phyloP scores from a whole-genome alignment of 257 asterid genomes.

The Gentiana straminea region DNA sequence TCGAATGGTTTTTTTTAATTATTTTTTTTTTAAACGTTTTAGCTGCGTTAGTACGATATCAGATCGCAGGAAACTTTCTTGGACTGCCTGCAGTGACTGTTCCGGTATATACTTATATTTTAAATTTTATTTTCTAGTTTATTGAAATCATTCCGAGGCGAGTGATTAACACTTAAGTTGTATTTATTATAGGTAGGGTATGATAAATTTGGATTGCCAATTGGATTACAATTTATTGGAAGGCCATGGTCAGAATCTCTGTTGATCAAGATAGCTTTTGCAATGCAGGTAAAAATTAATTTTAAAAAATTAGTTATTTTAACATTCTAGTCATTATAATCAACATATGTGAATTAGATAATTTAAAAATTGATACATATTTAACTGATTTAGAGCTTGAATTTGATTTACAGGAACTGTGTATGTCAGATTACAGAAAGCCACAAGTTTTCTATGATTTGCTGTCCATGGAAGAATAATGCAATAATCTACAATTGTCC shows the following conservation, averaged over 20 bases:
- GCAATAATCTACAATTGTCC: too few species aligned
- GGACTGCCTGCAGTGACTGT: slow-evolving; percentile 86
- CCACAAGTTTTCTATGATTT: slow-evolving; percentile 72
- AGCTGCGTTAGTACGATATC: slow-evolving; percentile 89
- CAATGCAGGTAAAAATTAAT: slow-evolving; percentile 51
- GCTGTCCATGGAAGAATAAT: slow-evolving; percentile 27
- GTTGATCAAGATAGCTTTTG: slow-evolving; percentile 62
- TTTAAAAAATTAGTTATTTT: neutral
- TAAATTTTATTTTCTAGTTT: neutral
- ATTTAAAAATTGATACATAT: too few species aligned
- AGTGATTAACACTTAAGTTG: neutral
- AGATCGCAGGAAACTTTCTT: slow-evolving; percentile 79
- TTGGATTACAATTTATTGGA: slow-evolving; percentile 90
- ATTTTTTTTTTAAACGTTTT: slow-evolving; percentile 2
- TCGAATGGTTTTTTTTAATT: too few species aligned
- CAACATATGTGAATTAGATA: neutral
- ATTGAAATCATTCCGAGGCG: neutral
- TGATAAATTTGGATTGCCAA: slow-evolving; percentile 62
- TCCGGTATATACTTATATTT: slow-evolving; percentile 43
- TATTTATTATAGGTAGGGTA: slow-evolving; percentile 51
- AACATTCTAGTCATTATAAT: neutral
- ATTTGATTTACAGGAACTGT: slow-evolving; percentile 42
- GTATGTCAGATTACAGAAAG: slow-evolving; percentile 45
- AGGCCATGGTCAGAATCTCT: slow-evolving; percentile 85
- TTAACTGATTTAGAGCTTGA: neutral